Evolutionary conservation across 192 early-diverging fungal species (phyloP), one percentile per base, ranked within the genome.

Genomic region (Haplosporangium gracile): DNA sequence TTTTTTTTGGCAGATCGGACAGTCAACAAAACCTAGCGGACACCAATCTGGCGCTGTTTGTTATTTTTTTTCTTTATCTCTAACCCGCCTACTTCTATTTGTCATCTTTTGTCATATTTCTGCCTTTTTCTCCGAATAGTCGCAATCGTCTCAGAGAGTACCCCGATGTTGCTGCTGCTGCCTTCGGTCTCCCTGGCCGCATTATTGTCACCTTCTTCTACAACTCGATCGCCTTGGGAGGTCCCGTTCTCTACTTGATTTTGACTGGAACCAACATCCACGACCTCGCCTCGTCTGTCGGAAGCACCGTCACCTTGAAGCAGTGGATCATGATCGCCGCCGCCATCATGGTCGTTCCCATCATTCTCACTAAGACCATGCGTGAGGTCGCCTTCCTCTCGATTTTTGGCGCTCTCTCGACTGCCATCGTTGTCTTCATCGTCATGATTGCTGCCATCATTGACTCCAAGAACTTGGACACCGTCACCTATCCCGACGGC

Each of bases 351-450:
- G 75, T 88, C 57, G 76, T 96, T 40, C 95, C 95, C 7, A 94
- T 93, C 81, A 75, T 96, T 20, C 38, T 90, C 15, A 91, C 93
- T 47, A 94, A 92, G 78, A 92, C 91, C 15, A 92, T 96, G 89
- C 94, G 95, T 73, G 95, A 96, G 72, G 93, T 93, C 26, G 93
- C 91, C 8, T 88, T 89, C 79, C 82, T 89, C 72, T 87, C 90
- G 70, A 80, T 91, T n/a, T 93, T 94, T 79, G 95, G 93, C 15
- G 92, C 92, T 11, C 72, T 94, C 53, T 90, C 95, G 2, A 94
- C 94, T 1, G 78, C 89, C 9, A 70, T 95, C 49, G 93, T 94
- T 9, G 93, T 95, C 57, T 49, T 91, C 15, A 92, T 94, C 68
- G 94, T 96, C 24, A 47, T 90, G 26, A 55, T 89, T 70, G 84